These are phyloP conservation scores for Medicago truncatula DNA, from an alignment of 306 rosid genomes.

Conservation along the genomic window MtrunA17r5.0-ANR NC_053049.1:47193501-47194000, in stretches of 20 bases:
- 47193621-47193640: slow-evolving; percentile 84
- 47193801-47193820: slow-evolving; percentile 93
- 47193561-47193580: slow-evolving; percentile 93
- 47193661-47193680: slow-evolving; percentile 98
- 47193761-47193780: slow-evolving; percentile 77
- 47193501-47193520: slow-evolving; percentile 55
- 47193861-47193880: slow-evolving; percentile 87
- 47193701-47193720: slow-evolving; percentile 97
- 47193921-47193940: slow-evolving; percentile 89
- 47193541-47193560: slow-evolving; percentile 74
- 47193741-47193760: slow-evolving; percentile 84
- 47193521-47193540: slow-evolving; percentile 64
- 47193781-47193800: slow-evolving; percentile 98
- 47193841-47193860: slow-evolving; percentile 90
- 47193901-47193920: slow-evolving; percentile 95
- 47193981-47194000: slow-evolving; percentile 94
- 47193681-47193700: slow-evolving; percentile 92
- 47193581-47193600: slow-evolving; percentile 99
- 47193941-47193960: slow-evolving; percentile 79
- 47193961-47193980: slow-evolving; percentile 80
- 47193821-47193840: slow-evolving; percentile 95
- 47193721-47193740: slow-evolving; percentile 85
- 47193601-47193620: slow-evolving; percentile 94
- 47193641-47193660: slow-evolving; percentile 86
- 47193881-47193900: slow-evolving; percentile 97